These are phyloP conservation scores for Penicillium digitatum DNA, from an alignment of 2,329 filamentous ascomycete genomes.

Conservation along the genomic window DNA sequence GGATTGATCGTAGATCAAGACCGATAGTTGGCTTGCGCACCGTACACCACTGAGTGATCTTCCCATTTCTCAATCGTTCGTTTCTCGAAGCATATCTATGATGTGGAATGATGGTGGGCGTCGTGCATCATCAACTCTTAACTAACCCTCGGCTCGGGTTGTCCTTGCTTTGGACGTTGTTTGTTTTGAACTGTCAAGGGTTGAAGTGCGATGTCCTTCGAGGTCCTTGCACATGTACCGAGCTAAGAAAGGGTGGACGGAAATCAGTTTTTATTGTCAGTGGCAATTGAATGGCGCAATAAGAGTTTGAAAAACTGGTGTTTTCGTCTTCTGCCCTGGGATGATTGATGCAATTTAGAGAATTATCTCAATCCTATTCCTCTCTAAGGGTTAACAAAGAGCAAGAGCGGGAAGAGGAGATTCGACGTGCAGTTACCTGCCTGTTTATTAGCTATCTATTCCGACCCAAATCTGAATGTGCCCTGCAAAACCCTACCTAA, in stretches of 20 bases:
- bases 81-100: no score
- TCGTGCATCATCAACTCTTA: background rate
- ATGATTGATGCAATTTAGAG: no score
- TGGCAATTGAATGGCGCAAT: background rate
- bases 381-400: no score
- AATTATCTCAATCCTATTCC: no score
- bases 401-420: no score
- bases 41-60: background rate
- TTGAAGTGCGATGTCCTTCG: background rate
- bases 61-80: background rate
- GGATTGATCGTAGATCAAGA: background rate
- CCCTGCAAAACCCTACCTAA: no score
- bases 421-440: no score
- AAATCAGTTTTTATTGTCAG: background rate
- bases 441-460: no score
- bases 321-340: no score
- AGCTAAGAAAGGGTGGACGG: background rate
- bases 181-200: background rate
- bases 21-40: conserved; percentile 1
- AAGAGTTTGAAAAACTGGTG: background rate
- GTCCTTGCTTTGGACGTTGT: background rate
- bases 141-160: background rate
- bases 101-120: background rate
- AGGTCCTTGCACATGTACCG: background rate
- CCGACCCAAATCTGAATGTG: no score